Evolutionary conservation across 352 stramenopile species (phyloP).

Genomic region (Pythium guiyangense): DNA sequence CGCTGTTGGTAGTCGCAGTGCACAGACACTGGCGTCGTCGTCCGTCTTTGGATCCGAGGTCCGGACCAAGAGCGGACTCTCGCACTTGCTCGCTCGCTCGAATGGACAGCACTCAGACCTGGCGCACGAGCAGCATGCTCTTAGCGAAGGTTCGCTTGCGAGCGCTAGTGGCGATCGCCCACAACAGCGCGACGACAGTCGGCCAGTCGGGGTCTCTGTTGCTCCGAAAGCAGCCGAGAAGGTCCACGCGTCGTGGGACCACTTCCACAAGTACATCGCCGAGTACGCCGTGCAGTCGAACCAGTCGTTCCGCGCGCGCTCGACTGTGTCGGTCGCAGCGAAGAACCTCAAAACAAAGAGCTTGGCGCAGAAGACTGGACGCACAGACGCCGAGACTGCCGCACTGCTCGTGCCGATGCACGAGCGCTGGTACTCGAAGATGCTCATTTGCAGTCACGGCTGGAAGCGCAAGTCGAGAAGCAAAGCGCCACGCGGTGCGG

Average conservation of each 20-base stretch:
- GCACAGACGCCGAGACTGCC: conserved; percentile 14
- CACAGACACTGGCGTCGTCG: no score
- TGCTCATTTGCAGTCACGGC: conserved; percentile 70
- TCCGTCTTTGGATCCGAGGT: not conserved
- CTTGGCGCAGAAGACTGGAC: conserved; percentile 35
- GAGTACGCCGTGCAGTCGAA: conserved; percentile 54
- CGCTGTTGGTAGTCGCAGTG: conserved; percentile 1
- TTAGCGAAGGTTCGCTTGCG: not conserved
- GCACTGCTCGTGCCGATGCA: conserved; percentile 42
- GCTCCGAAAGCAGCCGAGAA: conserved; percentile 37
- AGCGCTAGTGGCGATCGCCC: not conserved
- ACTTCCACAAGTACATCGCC: conserved; percentile 46
- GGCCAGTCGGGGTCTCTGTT: not conserved
- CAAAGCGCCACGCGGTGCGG: conserved; percentile 18
- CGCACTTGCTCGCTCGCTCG: conserved; percentile 8
- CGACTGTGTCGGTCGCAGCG: conserved; percentile 49
- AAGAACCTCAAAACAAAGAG: conserved; percentile 56
- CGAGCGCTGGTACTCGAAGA: conserved; percentile 73
- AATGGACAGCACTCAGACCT: not conserved
- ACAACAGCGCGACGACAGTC: no score
- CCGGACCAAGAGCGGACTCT: conserved; percentile 1
- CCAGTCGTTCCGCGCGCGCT: conserved; percentile 72
- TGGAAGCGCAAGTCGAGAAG: conserved; percentile 65
- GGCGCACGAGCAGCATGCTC: not conserved
- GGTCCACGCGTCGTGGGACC: conserved; percentile 49